Evolutionary conservation across 306 rosid species (phyloP).

Genomic region (Trichosanthes truncata): DNA sequence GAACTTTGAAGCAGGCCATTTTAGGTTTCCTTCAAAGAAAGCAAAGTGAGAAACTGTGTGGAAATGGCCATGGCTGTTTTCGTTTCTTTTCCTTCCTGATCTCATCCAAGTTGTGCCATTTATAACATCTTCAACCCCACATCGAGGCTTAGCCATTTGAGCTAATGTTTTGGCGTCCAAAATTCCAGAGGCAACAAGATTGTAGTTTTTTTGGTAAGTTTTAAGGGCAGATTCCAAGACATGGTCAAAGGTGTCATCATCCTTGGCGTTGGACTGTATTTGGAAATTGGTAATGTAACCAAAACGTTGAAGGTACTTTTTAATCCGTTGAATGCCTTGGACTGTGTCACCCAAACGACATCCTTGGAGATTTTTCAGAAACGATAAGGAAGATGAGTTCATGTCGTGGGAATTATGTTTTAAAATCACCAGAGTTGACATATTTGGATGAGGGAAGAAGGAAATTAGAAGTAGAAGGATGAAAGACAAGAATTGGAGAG

Average conservation of each 20-base stretch:
- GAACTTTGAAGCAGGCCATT: constrained; percentile 11
- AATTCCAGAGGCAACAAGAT: constrained; percentile 15
- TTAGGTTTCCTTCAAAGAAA: constrained; percentile 16
- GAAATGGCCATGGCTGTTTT: background rate
- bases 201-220: constrained; percentile 25
- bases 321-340: constrained; percentile 25
- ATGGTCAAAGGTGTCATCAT: constrained; percentile 19
- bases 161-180: constrained; percentile 23
- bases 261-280: background rate
- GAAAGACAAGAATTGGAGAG: background rate
- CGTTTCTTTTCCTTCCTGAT: background rate
- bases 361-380: constrained; percentile 23
- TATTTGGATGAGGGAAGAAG: background rate
- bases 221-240: constrained; percentile 28
- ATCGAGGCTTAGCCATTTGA: constrained; percentile 29
- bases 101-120: constrained; percentile 19
- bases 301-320: constrained; percentile 20
- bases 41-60: constrained; percentile 6
- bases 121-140: constrained; percentile 29
- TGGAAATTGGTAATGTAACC: constrained; percentile 23
- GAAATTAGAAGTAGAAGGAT: background rate
- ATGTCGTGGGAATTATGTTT: background rate
- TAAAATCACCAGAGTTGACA: background rate
- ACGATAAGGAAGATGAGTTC: constrained; percentile 15
- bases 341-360: constrained; percentile 22